phyloP scores from a whole-genome alignment of 2,329 filamentous ascomycete species.

The Leptographium lundbergii region DNA sequence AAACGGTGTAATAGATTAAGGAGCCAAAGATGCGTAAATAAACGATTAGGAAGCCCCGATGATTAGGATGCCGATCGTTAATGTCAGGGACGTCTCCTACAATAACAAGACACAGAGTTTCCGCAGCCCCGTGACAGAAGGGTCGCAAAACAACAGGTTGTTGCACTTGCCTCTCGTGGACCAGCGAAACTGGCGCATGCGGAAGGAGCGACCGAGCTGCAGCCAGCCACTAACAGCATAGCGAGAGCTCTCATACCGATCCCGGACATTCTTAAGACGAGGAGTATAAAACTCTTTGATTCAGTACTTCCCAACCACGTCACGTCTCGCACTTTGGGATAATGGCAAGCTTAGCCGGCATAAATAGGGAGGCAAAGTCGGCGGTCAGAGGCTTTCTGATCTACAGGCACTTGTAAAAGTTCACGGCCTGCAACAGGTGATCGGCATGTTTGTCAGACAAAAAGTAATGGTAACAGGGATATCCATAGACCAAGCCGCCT shows the following conservation, averaged over 20 bases:
- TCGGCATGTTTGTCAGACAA: background rate
- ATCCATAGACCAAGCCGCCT: background rate
- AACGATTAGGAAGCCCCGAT: background rate
- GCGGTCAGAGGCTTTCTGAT: background rate
- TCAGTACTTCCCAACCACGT: background rate
- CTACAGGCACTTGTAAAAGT: background rate
- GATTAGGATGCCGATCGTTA: background rate
- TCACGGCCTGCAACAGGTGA: background rate
- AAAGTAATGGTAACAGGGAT: background rate
- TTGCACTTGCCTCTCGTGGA: constrained; percentile 4
- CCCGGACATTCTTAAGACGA: background rate
- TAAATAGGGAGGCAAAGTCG: background rate
- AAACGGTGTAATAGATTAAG: background rate
- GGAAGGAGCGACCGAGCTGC: constrained; percentile 4
- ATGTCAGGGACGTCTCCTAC: background rate
- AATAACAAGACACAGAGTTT: background rate
- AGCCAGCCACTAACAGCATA: background rate
- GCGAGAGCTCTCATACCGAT: constrained; percentile 4
- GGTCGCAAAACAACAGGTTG: background rate
- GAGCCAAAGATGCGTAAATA: no score
- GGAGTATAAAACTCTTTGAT: background rate
- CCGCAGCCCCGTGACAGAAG: no score
- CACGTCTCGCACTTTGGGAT: background rate
- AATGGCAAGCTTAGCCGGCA: background rate
- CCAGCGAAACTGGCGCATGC: background rate